Base-by-base conservation (phyloP, 108 stramenopile species). In the Pseudonitzschia multistriata region DNA sequence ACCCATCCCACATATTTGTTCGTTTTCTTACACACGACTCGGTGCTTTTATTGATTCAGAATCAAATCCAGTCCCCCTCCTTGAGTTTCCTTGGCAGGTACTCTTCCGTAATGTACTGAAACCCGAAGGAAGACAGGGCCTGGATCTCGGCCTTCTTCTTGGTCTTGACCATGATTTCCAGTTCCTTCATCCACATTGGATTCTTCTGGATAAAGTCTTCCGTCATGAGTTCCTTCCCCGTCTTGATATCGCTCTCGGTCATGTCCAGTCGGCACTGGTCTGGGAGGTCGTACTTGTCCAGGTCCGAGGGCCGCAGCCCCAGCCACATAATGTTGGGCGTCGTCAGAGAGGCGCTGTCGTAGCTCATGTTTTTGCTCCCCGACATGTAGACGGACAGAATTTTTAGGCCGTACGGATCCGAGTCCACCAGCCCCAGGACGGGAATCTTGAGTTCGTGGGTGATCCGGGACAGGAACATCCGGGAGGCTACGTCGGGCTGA, bases 71-170 rank as follows among this genome's bases (percentile, higher is more conserved):
- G 77, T 98, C 97, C 10, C 95, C 95, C 61, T 97, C 88, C 40
- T 74, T 73, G 37, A 98, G 77, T 77, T 98, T 98, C 29, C 91
- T 83, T 1, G 98, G 98, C 60, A 98, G 75, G 79, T 97, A 98
- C 21, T 77, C 87, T 74, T 98, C 92, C 15, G 98, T 97, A 30
- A 98, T 82, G 75, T 96, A 98, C 70, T 98, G 98, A 77, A 98
- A 98, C 5, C 98, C 98, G 86, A 96, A 97, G 28, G 90, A 88
- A 0, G 89, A 91, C 63, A 97, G 80, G 3, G 95, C 96, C 89
- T 96, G 98, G 55, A 98, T 98, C 80, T 98, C 98, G 1, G 98
- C 98, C 85, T 97, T 98, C 45, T 96, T 87, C 81, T 96, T 97
- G 6, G 92, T 91, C 65, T 92, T 94, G 65, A 98, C 91, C 98